Percentiles rank a stretch among this genome's conserved stretches.
These are phyloP conservation scores for Pleurotus ostreatus DNA, from an alignment of 768 basidiomycete genomes.

Conservation along the genomic window DNA sequence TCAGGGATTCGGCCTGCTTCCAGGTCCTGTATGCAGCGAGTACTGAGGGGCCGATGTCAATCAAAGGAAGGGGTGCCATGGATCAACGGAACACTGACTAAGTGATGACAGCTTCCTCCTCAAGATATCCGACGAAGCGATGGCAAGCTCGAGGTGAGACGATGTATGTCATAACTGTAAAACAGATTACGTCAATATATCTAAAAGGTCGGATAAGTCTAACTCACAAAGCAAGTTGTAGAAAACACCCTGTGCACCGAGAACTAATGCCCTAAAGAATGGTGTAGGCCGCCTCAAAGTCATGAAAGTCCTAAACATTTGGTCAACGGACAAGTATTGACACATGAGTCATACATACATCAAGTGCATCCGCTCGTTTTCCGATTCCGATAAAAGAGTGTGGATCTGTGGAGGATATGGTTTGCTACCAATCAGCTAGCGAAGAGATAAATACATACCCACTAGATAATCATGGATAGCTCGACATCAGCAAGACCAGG, in stretches of 20 bases:
- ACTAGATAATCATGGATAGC: not conserved
- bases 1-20: slow-evolving; percentile 78
- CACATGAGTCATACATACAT: slow-evolving; percentile 46
- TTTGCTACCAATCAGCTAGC: slow-evolving; percentile 32
- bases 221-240: slow-evolving; percentile 82
- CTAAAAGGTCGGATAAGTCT: slow-evolving; percentile 6
- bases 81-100: slow-evolving; percentile 52
- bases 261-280: slow-evolving; percentile 76
- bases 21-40: slow-evolving; percentile 79
- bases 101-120: slow-evolving; percentile 93
- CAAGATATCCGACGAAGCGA: slow-evolving; percentile 88
- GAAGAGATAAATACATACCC: not conserved
- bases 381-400: slow-evolving; percentile 89
- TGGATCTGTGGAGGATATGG: slow-evolving; percentile 75
- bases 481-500: not conserved
- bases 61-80: not conserved
- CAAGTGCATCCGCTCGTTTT: slow-evolving; percentile 96
- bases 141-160: slow-evolving; percentile 74
- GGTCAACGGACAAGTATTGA: slow-evolving; percentile 10
- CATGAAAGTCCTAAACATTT: slow-evolving; percentile 81
- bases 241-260: slow-evolving; percentile 91
- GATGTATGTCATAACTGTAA: slow-evolving; percentile 70
- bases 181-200: slow-evolving; percentile 11
- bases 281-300: slow-evolving; percentile 76
- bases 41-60: slow-evolving; percentile 35